Conservation (phyloP, 768 basidiomycete species). For the Pisolithus orientalis region DNA sequence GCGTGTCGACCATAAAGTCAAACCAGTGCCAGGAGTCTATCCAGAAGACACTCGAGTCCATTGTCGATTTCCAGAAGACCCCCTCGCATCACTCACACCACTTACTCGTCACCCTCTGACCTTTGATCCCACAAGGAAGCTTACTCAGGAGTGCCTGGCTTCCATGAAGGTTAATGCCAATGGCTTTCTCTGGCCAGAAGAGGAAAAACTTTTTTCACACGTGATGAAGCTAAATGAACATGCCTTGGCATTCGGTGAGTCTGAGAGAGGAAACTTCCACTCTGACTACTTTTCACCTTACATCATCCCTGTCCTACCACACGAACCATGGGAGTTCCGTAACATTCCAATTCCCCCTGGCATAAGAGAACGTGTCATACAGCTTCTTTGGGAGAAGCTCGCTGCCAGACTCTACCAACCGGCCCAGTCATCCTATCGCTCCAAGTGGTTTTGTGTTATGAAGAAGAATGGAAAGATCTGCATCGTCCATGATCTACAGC, state of each 20-base stretch:
- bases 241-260: conserved; percentile 34
- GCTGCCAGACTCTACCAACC: conserved; percentile 35
- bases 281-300: conserved; percentile 28
- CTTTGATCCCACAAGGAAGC: not conserved
- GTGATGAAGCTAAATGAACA: conserved; percentile 24
- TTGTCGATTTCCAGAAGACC: not conserved
- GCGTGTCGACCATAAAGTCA: not conserved
- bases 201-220: conserved; percentile 6
- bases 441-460: conserved; percentile 33
- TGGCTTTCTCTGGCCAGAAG: not conserved
- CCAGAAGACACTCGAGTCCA: not conserved
- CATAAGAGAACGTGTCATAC: conserved; percentile 13
- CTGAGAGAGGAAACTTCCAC: conserved; percentile 12
- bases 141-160: not conserved
- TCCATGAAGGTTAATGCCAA: not conserved
- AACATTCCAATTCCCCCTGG: conserved; percentile 28
- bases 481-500: conserved; percentile 17
- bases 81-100: not conserved
- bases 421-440: conserved; percentile 30
- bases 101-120: not conserved
- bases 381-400: conserved; percentile 21
- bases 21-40: not conserved
- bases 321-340: conserved; percentile 25
- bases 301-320: conserved; percentile 26
- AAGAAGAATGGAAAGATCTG: conserved; percentile 20